Evolutionary conservation across 2,329 filamentous ascomycete genomes (phyloP).

Genomic region (Elsinoe necatrix): DNA sequence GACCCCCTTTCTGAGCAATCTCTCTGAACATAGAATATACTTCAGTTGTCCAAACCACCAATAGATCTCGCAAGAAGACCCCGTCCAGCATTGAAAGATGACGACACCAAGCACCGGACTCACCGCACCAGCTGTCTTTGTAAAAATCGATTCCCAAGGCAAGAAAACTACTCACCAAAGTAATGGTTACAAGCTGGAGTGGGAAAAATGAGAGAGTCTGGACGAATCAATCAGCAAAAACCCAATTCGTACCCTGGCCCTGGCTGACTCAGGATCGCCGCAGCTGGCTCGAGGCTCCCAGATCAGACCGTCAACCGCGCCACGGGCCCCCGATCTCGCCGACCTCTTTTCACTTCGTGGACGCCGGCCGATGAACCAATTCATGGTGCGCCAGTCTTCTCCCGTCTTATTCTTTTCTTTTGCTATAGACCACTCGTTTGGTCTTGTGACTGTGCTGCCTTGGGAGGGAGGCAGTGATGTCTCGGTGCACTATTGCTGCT

Average conservation of each 20-base stretch:
- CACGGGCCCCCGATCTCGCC: neutral
- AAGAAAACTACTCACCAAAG: neutral
- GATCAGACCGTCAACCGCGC: neutral
- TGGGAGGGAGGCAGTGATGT: neutral
- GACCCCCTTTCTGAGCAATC: neutral
- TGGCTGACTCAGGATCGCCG: conserved; percentile 1
- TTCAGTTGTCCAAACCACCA: neutral
- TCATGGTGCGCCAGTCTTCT: neutral
- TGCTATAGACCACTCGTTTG: neutral
- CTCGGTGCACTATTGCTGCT: no score
- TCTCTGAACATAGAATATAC: conserved; percentile 1
- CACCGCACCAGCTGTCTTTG: neutral
- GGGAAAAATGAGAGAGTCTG: neutral
- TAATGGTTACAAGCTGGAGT: neutral
- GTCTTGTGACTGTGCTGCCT: neutral
- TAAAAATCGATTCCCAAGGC: neutral
- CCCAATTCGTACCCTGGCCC: neutral
- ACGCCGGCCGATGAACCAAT: neutral
- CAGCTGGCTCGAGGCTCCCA: neutral
- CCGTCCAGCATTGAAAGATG: neutral
- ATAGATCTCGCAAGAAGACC: neutral
- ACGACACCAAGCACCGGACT: neutral
- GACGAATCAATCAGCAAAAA: neutral
- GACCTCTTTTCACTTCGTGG: neutral
- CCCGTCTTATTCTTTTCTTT: neutral